Conservation (phyloP, 2,329 filamentous ascomycete genomes). For the Talaromyces sp. region DNA sequence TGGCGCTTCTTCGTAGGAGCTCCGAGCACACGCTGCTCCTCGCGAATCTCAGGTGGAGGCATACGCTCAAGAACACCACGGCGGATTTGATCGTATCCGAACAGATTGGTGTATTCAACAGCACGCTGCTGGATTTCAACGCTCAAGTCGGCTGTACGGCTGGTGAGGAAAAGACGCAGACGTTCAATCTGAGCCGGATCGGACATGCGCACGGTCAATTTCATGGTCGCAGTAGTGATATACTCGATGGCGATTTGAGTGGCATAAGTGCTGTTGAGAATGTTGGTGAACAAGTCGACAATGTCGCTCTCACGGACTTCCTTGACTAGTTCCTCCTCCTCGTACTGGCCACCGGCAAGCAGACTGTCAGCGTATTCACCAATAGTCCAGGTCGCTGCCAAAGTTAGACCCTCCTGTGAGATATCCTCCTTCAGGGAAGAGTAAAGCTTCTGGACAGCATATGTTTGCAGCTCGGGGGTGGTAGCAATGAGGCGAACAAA, state of each 20-base stretch:
- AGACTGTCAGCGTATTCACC: slow-evolving; percentile 93
- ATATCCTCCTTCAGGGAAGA: slow-evolving; percentile 91
- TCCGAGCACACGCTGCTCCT: slow-evolving; percentile 88
- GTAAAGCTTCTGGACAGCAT: slow-evolving; percentile 94
- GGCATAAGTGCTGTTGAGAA: slow-evolving; percentile 92
- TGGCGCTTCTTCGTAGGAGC: slow-evolving; percentile 71
- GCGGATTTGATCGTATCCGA: slow-evolving; percentile 83
- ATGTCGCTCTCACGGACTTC: slow-evolving; percentile 86
- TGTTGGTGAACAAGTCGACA: slow-evolving; percentile 87
- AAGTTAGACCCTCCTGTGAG: slow-evolving; percentile 91
- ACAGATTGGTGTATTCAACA: slow-evolving; percentile 95
- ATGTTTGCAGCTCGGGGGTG: slow-evolving; percentile 90
- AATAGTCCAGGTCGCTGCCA: slow-evolving; percentile 95
- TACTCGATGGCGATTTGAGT: slow-evolving; percentile 92
- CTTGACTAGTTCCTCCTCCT: slow-evolving; percentile 86
- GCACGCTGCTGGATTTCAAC: slow-evolving; percentile 95
- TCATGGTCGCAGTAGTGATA: slow-evolving; percentile 92
- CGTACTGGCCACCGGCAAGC: slow-evolving; percentile 85
- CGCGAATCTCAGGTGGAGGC: slow-evolving; percentile 95
- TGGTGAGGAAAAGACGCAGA: slow-evolving; percentile 74
- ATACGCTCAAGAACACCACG: slow-evolving; percentile 94
- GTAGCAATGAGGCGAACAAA: slow-evolving; percentile 96
- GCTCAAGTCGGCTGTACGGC: slow-evolving; percentile 82
- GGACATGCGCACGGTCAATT: slow-evolving; percentile 84
- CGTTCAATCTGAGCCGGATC: slow-evolving; percentile 86